phyloP scores from a whole-genome alignment of 257 asterid species.

The Cordia subcordata region DNA sequence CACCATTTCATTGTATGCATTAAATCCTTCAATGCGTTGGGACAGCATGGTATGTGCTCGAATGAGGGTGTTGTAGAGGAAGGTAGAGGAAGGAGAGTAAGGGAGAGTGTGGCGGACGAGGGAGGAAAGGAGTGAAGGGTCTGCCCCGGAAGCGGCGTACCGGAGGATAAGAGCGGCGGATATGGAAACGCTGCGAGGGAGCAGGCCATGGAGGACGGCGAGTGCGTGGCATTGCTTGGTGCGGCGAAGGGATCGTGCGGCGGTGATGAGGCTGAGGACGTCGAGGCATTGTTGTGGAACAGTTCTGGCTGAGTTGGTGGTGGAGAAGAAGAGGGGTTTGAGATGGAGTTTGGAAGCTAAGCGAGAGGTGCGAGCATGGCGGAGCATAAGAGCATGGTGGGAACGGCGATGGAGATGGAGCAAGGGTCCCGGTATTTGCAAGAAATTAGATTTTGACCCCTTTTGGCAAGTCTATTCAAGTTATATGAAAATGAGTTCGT shows the following conservation, averaged over 20 bases:
- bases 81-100: conserved; percentile 52
- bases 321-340: conserved; percentile 10
- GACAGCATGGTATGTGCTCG: conserved; percentile 39
- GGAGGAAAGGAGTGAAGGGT: conserved; percentile 21
- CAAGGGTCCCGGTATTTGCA: too few relatives aligned
- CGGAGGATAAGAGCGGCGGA: conserved; percentile 66
- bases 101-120: conserved; percentile 38
- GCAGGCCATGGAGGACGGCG: conserved; percentile 41
- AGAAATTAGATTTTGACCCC: too few relatives aligned
- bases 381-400: conserved; percentile 36
- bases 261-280: conserved; percentile 36
- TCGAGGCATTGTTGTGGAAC: conserved; percentile 19
- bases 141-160: conserved; percentile 38
- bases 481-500: too few relatives aligned
- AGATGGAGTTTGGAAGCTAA: conserved; percentile 6
- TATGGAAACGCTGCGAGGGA: conserved; percentile 57
- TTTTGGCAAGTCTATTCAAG: too few relatives aligned
- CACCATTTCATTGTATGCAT: conserved; percentile 46
- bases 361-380: conserved; percentile 21
- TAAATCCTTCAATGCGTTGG: conserved; percentile 22
- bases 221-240: conserved; percentile 59
- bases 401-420: too few relatives aligned
- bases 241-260: conserved; percentile 38
- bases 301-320: conserved; percentile 7
- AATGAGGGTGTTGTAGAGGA: conserved; percentile 57